Evolutionary conservation across 23 red algal genomes (phyloP), one percentile per base, ranked within the genome.

Genomic region (Agarophyton chilense): DNA sequence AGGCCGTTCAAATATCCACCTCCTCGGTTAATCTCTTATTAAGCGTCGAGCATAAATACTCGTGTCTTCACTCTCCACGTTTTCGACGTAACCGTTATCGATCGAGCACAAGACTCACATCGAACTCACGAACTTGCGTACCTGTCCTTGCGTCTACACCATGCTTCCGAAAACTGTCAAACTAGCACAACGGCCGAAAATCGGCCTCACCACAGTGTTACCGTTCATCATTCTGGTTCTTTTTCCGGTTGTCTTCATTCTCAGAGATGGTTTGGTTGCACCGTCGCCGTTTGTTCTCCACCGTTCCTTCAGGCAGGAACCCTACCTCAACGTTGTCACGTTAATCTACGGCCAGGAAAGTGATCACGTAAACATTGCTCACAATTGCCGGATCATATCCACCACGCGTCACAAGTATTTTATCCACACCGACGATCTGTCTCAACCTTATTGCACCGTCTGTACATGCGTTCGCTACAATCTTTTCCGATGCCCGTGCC

Each of bases 341-440:
- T 46, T 86, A 41, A 72, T 72, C 35, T 86, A 86, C 64, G 50
- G 42, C 25, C 82, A 86, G 34, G 28, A 63, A 57, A 50, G 17
- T 41, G 82, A 86, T 44, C 82, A 86, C 38, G 22, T 55, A 7
- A 71, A 66, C 65, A 34, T 86, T 53, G 82, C 60, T 40, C 82
- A 86, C 4, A 86, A 86, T 24, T 86, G 82, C 65, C 58, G 58
- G 26, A 18, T 70, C 44, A 72, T 86, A 13, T 66, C 82, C n/a
- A 18, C 21, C 26, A 86, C 82, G 8, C 41, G n/a, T 31, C 82
- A 86, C 45, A 70, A 52, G 12, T 86, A 53, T 35, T 45, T 86
- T 64, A 72, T 86, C 29, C 65, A 86, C 31, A 86, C 82, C 6
- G 82, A 86, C 40, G 82, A 86, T 31, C 13, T 86, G 5, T 53